phyloP scores from a whole-genome alignment of 257 asterid species.

The Ajuga chamaepitys region DNA sequence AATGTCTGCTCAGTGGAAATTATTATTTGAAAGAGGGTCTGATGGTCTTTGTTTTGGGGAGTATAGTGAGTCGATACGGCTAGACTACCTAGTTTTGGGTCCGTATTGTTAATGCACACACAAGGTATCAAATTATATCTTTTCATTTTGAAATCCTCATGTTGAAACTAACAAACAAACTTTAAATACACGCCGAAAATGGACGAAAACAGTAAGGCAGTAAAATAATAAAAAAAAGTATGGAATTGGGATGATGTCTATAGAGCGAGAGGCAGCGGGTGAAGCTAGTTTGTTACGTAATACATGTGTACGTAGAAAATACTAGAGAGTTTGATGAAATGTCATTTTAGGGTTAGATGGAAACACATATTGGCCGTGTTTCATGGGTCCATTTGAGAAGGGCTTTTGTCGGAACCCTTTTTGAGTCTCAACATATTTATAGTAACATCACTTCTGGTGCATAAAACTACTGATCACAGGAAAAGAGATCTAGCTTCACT shows the following conservation, averaged over 20 bases:
- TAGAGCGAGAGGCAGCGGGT: constrained; percentile 24
- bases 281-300: constrained; percentile 43
- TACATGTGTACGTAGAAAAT: constrained; percentile 42
- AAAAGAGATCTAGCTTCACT: too few relatives aligned
- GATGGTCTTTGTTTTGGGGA: too few relatives aligned
- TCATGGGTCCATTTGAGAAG: constrained; percentile 27
- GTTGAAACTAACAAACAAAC: too few relatives aligned
- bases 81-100: too few relatives aligned
- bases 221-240: too few relatives aligned
- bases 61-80: too few relatives aligned
- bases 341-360: constrained; percentile 90
- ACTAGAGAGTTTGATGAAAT: constrained; percentile 41
- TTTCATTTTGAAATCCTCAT: too few relatives aligned
- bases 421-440: constrained; percentile 25
- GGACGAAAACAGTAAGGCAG: background rate
- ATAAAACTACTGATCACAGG: too few relatives aligned
- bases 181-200: background rate
- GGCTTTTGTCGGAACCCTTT: constrained; percentile 38
- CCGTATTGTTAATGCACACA: too few relatives aligned
- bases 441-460: background rate
- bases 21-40: too few relatives aligned
- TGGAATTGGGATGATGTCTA: background rate
- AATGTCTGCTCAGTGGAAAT: too few relatives aligned
- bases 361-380: constrained; percentile 34
- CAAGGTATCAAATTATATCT: too few relatives aligned